Conservation (phyloP, 2,329 filamentous ascomycete species). For the Calonectria pseudoreteaudii region DNA sequence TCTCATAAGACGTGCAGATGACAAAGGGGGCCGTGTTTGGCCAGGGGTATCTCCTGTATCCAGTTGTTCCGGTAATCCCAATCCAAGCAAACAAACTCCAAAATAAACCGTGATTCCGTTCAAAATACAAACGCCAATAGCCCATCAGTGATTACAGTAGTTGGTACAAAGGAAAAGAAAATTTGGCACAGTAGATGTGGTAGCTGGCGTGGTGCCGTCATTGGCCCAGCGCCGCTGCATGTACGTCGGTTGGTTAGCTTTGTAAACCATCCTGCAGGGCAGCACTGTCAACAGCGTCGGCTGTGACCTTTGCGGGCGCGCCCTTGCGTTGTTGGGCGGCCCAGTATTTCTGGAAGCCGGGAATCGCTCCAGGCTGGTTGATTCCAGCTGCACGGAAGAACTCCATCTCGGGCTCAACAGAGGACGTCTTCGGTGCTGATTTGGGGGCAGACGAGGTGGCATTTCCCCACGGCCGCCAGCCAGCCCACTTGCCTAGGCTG, state of each 20-base stretch:
- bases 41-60: conserved; percentile 44
- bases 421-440: conserved; percentile 29
- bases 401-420: conserved; percentile 50
- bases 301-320: conserved; percentile 67
- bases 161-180: not conserved
- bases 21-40: conserved; percentile 38
- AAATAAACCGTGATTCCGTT: conserved; percentile 23
- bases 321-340: conserved; percentile 62
- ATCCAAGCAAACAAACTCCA: conserved; percentile 37
- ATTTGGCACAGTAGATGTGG: not conserved
- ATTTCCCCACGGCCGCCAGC: conserved; percentile 62
- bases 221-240: not conserved
- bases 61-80: conserved; percentile 27
- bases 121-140: conserved; percentile 31
- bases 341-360: conserved; percentile 74
- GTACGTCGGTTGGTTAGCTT: conserved; percentile 41
- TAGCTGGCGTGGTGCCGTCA: not conserved
- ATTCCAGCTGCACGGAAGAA: conserved; percentile 74
- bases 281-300: conserved; percentile 68
- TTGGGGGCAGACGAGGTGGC: conserved; percentile 26
- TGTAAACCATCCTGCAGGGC: conserved; percentile 70
- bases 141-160: conserved; percentile 26
- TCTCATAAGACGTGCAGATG: conserved; percentile 16
- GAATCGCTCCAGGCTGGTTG: conserved; percentile 81
- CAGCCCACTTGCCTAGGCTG: conserved; percentile 58